These are phyloP conservation scores for Anethum foeniculum DNA, from an alignment of 140 eudicot species.

Conservation along the genomic window DNA sequence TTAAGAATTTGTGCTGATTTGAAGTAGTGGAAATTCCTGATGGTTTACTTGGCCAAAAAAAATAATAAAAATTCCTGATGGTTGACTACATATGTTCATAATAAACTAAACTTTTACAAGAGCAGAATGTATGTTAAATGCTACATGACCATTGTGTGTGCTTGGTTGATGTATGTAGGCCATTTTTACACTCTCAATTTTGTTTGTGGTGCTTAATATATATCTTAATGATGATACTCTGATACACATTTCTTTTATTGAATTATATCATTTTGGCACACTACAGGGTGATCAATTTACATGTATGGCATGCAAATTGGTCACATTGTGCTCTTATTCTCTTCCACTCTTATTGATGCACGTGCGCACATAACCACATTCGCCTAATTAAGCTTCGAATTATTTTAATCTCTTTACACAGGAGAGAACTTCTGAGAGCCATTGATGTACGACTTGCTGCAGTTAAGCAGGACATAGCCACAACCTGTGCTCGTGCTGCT, in stretches of 20 bases:
- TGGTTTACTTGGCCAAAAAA: neutral
- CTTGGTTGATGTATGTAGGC: neutral
- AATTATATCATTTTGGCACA: neutral
- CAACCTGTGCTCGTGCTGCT: slow-evolving; percentile 70
- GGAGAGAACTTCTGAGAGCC: slow-evolving; percentile 97
- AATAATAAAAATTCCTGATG: no score
- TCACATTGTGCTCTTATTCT: neutral
- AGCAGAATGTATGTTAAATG: neutral
- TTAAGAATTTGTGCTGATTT: neutral
- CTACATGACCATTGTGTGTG: neutral
- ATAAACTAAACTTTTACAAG: neutral
- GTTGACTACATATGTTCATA: neutral
- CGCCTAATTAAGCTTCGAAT: neutral
- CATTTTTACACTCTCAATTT: neutral
- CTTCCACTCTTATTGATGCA: neutral
- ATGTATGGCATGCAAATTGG: neutral
- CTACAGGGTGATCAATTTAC: neutral
- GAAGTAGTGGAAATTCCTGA: neutral
- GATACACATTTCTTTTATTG: neutral
- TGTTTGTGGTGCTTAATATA: neutral
- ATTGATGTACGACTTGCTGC: slow-evolving; percentile 84
- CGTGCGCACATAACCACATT: neutral
- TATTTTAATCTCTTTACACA: slow-evolving; percentile 17
- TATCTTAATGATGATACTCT: neutral
- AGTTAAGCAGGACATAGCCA: slow-evolving; percentile 64